Base-by-base conservation (phyloP, 2,329 filamentous ascomycete genomes). In the Colletotrichum brevisporum region DNA sequence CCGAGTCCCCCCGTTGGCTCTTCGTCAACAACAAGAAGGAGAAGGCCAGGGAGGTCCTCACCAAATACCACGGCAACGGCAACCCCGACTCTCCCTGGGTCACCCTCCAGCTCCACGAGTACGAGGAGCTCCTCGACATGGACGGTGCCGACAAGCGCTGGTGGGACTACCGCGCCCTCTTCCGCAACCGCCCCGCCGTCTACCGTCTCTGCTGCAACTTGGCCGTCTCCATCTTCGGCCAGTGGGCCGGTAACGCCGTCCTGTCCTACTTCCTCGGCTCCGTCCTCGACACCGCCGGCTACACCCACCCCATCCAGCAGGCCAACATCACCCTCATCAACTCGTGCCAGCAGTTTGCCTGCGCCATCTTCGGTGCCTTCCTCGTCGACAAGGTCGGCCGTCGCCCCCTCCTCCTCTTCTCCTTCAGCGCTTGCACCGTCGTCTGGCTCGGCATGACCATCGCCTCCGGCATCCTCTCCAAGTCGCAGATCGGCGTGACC, bases 241-340 rank as follows among this genome's bases (percentile, higher is more conserved):
- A 87, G 74, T 86, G 82, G 81, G 79, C 82, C 27, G 83, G 80
- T 56, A 81, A 81, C 61, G 78, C 77, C 56, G 79, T 78, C 16
- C 71, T 63, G 43, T 84, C 83, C 6, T 88, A 88, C 75, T 88
- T 86, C 76, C 79, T 88, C 21, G 74, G 72, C 9, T 75, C 84
- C 59, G 83, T 88, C 31, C 80, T 89, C 55, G 78, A 83, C 60
- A 85, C 83, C 3, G 85, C 85, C 54, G 87, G 87, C 21, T 81
- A 85, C 72, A 81, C 75, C 1, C 75, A 79, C 54, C 73, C 75
- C 59, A 74, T 76, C 36, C 64, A 73, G 21, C 81, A 86, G 73
- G 80, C 83, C 59, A 84, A 87, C 73, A 82, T 89, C 70, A 86
- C 82, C 9, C 81, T 88, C 39, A 85, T 85, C 75, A 85, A 87